Evolutionary conservation across 495 filamentous ascomycete species (phyloP).

Genomic region (Evernia prunastri): DNA sequence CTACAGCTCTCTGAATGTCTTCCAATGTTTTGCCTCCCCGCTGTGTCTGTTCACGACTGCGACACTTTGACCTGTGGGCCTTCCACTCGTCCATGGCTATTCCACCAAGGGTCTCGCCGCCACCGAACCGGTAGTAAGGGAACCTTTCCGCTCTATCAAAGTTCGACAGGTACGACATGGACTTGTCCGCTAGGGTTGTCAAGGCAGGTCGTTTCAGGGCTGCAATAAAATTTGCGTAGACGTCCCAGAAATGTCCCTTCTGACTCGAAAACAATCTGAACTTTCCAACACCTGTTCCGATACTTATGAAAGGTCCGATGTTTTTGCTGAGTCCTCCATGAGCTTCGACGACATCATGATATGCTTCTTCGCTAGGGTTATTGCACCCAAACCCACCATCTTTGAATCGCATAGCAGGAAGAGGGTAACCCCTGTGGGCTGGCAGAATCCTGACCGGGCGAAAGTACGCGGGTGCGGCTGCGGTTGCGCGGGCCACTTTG

Average conservation of each 20-base stretch:
- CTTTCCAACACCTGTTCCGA: conserved; percentile 4
- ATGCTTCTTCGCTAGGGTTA: conserved; percentile 25
- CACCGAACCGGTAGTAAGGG: not conserved
- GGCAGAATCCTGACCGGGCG: conserved; percentile 25
- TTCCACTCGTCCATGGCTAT: not conserved
- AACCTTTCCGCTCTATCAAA: not conserved
- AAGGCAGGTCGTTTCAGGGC: not conserved
- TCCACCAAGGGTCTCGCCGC: not conserved
- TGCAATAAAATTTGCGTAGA: not conserved
- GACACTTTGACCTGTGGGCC: not conserved
- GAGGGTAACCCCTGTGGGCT: not conserved
- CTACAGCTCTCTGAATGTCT: not conserved
- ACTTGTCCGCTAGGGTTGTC: not conserved
- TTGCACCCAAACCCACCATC: conserved; percentile 26
- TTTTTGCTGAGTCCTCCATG: not conserved
- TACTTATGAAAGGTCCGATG: conserved; percentile 7
- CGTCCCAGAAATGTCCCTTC: not conserved
- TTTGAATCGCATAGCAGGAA: conserved; percentile 17
- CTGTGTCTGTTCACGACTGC: not conserved
- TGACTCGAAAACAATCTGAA: not conserved
- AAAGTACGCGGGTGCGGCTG: conserved; percentile 46
- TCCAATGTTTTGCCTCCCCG: not conserved
- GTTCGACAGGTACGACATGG: not conserved
- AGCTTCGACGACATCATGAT: conserved; percentile 8
- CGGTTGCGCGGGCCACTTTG: conserved; percentile 46